A percentile compares a stretch with the other conserved stretches of the same genome.
phyloP scores from a whole-genome alignment of 805 yeast species.

The Wickerhamomyces hampshirensis region DNA sequence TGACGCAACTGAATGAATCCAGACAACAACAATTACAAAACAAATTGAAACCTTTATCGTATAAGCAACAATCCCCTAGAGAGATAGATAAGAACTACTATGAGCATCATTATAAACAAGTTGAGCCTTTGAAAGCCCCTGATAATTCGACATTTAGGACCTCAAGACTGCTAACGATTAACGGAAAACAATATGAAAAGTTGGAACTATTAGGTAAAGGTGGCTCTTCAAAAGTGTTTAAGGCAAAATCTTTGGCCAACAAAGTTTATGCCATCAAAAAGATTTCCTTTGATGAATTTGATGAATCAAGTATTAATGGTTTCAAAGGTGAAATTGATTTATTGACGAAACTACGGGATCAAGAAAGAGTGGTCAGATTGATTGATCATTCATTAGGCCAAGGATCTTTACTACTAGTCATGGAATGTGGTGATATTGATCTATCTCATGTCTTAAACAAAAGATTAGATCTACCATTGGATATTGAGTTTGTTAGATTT shows the following conservation, averaged over 20 bases:
- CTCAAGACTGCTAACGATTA: constrained; percentile 35
- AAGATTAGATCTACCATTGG: constrained; percentile 48
- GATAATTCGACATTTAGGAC: constrained; percentile 14
- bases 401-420: constrained; percentile 63
- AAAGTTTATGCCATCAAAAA: constrained; percentile 74
- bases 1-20: constrained; percentile 14
- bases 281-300: constrained; percentile 78
- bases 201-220: constrained; percentile 84
- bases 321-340: constrained; percentile 89
- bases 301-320: constrained; percentile 64
- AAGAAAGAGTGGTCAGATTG: constrained; percentile 72
- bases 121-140: constrained; percentile 22
- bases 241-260: constrained; percentile 55
- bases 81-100: constrained; percentile 8
- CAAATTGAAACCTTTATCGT: constrained; percentile 4
- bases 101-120: constrained; percentile 16
- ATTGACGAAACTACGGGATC: constrained; percentile 50
- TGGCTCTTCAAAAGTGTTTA: constrained; percentile 88
- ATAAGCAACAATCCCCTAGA: constrained; percentile 3
- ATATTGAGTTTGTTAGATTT: constrained; percentile 71
- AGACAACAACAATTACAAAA: constrained; percentile 9
- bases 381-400: constrained; percentile 67
- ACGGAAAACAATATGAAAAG: constrained; percentile 63
- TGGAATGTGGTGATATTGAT: constrained; percentile 96
- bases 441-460: constrained; percentile 72